Evolutionary conservation across 257 asterid genomes (phyloP).

Genomic region (Nicotiana otophora): DNA sequence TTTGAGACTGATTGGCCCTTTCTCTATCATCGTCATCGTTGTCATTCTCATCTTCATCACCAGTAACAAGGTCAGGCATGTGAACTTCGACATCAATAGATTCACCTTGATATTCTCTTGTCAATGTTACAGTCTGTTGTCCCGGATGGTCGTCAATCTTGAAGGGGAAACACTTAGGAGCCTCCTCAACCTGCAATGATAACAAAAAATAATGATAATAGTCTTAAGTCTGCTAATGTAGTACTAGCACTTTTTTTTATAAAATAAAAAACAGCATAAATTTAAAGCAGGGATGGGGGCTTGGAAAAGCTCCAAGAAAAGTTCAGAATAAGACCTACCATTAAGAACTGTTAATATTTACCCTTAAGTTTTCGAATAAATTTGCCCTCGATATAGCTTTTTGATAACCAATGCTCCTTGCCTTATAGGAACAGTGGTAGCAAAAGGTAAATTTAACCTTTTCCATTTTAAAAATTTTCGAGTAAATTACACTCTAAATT

Average conservation of each 20-base stretch:
- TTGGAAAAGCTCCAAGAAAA: too few relatives aligned
- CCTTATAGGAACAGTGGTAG: too few relatives aligned
- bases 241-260: neutral
- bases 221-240: neutral
- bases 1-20: conserved; percentile 23
- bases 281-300: neutral
- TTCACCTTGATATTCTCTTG: conserved; percentile 65
- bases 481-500: too few relatives aligned
- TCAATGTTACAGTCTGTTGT: conserved; percentile 52
- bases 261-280: neutral
- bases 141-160: conserved; percentile 65
- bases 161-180: conserved; percentile 65
- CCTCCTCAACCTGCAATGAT: conserved; percentile 38
- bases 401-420: too few relatives aligned
- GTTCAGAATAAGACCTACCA: too few relatives aligned
- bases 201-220: neutral
- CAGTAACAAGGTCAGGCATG: conserved; percentile 58
- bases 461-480: too few relatives aligned
- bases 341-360: too few relatives aligned
- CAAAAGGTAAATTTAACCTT: too few relatives aligned
- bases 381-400: too few relatives aligned
- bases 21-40: conserved; percentile 30
- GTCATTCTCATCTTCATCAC: conserved; percentile 26
- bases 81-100: conserved; percentile 57
- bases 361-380: too few relatives aligned